Evolutionary conservation across 768 basidiomycete species (phyloP), one percentile per base, ranked within the genome.

Genomic region (Russula griseocarnosa): DNA sequence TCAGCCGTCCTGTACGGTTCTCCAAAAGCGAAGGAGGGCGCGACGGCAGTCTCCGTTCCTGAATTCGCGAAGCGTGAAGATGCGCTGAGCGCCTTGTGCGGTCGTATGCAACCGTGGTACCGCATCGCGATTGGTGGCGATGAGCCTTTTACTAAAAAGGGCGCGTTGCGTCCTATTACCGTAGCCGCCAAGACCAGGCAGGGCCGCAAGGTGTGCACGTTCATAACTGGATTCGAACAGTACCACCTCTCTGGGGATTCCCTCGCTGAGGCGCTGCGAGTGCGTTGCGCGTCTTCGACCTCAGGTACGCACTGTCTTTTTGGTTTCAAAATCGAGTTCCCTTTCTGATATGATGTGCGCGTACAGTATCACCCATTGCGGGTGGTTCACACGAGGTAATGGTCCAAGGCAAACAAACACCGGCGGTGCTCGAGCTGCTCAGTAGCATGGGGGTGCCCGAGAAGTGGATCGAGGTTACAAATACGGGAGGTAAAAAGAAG

Each of bases 381-480:
- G 86, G 87, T 0, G 76, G 82, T 2, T 82, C 82, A 1, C 68
- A 82, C 58, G 90, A 94, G 69, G 85, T 97, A 10, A 77, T 89
- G 66, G 86, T 96, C 0, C 94, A 96, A 70, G 94, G 94, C 2
- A 90, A 89, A 66, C 93, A 96, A 69, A 77, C 79, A 22, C 81
- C 82, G 67, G 76, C 78, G 3, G 87, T 93, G 13, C 76, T 80
- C 11, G 87, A 90, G 5, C 81, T 92, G 64, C 72, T 97, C 46
- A 72, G 82, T 3, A 79, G 76, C 26, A 84, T 82, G 67, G 92
- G 94, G 0, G 82, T 95, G 36, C 91, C 92, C 30, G 90, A 87
- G 77, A 81, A 80, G 70, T 95, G 90, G 90, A 87, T 95, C 57
- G 83, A 84, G 70, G 75, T 79, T 1, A 72, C 71, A 1, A 86